phyloP scores from a whole-genome alignment of 805 yeast species.

The Nakazawaea populi region DNA sequence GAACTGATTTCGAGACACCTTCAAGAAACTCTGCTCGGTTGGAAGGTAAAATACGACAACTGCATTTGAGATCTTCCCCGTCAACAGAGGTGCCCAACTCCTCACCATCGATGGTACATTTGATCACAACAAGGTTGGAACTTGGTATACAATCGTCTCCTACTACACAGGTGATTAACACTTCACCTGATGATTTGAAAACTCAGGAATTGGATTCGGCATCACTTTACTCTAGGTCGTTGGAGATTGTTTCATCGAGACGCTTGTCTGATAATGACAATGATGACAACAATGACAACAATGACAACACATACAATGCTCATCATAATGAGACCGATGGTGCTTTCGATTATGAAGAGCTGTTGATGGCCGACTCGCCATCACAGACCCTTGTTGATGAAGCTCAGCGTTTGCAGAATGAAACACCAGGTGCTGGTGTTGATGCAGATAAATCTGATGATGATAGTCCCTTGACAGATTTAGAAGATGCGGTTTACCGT shows the following conservation, averaged over 20 bases:
- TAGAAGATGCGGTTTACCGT: neutral
- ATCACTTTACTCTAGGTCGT: neutral
- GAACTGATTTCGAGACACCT: conserved; percentile 2
- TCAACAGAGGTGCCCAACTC: conserved; percentile 1
- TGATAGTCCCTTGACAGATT: neutral
- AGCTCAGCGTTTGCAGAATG: neutral
- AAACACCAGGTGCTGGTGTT: neutral
- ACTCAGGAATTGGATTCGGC: neutral
- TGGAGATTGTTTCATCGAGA: neutral
- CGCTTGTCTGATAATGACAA: neutral
- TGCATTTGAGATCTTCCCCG: neutral
- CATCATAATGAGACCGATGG: no score
- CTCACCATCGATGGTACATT: conserved; percentile 3
- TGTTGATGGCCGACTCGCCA: neutral
- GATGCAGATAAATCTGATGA: neutral
- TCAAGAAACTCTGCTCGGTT: neutral
- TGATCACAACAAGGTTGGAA: neutral
- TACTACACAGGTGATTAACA: neutral
- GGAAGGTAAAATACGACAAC: neutral
- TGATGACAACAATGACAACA: neutral
- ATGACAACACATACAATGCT: no score
- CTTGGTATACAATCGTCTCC: neutral
- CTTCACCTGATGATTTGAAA: neutral
- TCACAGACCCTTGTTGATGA: neutral
- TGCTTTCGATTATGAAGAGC: no score